A percentile compares a stretch with the other conserved stretches of the same genome.
Evolutionary conservation across 768 basidiomycete genomes (phyloP).

Genomic region (Mycena leptocephala): DNA sequence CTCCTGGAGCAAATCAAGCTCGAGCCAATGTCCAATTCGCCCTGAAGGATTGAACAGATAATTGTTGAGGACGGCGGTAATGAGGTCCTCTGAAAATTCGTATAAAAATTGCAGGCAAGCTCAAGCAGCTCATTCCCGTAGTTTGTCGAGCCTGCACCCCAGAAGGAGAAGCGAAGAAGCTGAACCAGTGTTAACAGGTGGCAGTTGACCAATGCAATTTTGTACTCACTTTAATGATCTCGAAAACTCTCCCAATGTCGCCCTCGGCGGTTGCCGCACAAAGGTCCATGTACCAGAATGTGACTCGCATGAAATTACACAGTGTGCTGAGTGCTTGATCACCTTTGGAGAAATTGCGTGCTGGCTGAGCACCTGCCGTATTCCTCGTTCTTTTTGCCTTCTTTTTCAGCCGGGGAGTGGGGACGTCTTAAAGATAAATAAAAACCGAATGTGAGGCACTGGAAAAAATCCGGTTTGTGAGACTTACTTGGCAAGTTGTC

Average conservation of each 20-base stretch:
- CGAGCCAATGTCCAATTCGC: constrained; percentile 20
- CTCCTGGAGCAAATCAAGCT: constrained; percentile 37
- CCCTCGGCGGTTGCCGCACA: constrained; percentile 16
- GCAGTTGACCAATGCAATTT: too few relatives aligned
- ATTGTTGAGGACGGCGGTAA: constrained; percentile 28
- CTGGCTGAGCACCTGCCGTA: not conserved
- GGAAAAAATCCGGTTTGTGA: too few relatives aligned
- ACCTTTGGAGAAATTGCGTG: not conserved
- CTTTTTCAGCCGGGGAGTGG: not conserved
- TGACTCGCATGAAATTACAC: constrained; percentile 13
- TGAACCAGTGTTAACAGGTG: not conserved
- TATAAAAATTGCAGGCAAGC: constrained; percentile 34
- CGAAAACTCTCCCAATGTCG: constrained; percentile 22
- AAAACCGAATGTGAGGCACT: too few relatives aligned
- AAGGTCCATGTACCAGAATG: constrained; percentile 21
- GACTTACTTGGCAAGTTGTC: too few relatives aligned
- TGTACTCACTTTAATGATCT: too few relatives aligned
- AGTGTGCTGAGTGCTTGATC: not conserved
- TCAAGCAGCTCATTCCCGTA: constrained; percentile 41
- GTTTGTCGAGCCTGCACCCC: constrained; percentile 35
- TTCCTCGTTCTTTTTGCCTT: not conserved
- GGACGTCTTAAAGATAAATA: too few relatives aligned
- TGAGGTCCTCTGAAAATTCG: constrained; percentile 25
- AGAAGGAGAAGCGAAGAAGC: constrained; percentile 34
- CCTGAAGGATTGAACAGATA: constrained; percentile 38